These are phyloP conservation scores for Nakazawaea ambrosiae DNA, from an alignment of 805 yeast genomes.

Conservation along the genomic window DNA sequence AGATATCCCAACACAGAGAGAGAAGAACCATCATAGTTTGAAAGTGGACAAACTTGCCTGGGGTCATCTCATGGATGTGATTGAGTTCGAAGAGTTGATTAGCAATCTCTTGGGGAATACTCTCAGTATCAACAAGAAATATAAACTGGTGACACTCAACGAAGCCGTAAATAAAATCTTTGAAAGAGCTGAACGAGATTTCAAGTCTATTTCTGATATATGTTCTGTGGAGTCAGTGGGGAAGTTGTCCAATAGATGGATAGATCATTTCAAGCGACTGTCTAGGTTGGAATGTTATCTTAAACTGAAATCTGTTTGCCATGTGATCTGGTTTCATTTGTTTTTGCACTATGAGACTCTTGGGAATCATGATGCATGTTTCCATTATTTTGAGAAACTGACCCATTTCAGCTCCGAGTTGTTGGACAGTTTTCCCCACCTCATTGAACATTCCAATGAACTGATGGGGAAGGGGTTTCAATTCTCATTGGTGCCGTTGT, in stretches of 20 bases:
- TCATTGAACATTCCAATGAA: not conserved
- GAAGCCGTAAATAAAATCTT: too few species aligned
- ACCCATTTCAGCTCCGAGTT: not conserved
- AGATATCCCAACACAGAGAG: not conserved
- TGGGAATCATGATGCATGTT: slow-evolving; percentile 27
- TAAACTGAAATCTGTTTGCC: not conserved
- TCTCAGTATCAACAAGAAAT: too few species aligned
- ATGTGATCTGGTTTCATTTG: slow-evolving; percentile 29
- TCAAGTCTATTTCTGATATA: not conserved
- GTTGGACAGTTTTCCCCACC: not conserved
- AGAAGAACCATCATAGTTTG: not conserved
- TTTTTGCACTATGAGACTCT: slow-evolving; percentile 27
- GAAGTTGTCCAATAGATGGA: not conserved
- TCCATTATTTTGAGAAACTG: slow-evolving; percentile 16
- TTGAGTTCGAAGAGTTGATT: not conserved
- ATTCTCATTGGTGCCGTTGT: not conserved
- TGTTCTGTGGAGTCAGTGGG: not conserved
- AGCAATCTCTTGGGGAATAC: too few species aligned
- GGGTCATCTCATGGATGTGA: not conserved
- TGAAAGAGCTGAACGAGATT: too few species aligned
- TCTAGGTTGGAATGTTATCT: not conserved
- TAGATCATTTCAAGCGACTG: not conserved
- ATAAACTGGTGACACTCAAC: too few species aligned
- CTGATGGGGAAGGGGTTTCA: not conserved
- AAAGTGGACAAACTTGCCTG: not conserved